phyloP scores from a whole-genome alignment of 495 filamentous ascomycete species.

The Friedmanniomyces simplex region DNA sequence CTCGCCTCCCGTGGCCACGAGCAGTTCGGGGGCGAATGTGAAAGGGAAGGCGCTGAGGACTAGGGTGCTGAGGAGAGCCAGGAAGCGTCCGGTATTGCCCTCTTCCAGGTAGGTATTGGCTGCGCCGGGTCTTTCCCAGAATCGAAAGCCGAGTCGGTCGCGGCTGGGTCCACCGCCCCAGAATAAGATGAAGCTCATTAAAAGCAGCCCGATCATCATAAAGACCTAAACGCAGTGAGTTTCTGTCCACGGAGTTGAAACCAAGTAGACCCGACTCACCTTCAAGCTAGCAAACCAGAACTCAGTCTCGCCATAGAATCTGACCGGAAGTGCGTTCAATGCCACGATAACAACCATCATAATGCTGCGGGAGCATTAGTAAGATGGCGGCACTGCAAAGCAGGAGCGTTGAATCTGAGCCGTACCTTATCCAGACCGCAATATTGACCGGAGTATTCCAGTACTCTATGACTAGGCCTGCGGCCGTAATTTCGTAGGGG shows the following conservation, averaged over 20 bases:
- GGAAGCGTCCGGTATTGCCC: constrained; percentile 40
- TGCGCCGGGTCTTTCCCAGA: constrained; percentile 31
- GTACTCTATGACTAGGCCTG: constrained; percentile 41
- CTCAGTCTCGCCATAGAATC: constrained; percentile 49
- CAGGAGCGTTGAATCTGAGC: background rate
- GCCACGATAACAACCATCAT: constrained; percentile 32
- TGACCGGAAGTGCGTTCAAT: constrained; percentile 25
- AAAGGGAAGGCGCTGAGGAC: constrained; percentile 46
- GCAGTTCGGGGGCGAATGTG: constrained; percentile 45
- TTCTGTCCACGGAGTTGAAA: too few species aligned
- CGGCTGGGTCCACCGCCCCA: constrained; percentile 49
- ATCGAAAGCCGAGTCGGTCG: constrained; percentile 33
- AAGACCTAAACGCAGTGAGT: constrained; percentile 45
- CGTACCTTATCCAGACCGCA: constrained; percentile 51
- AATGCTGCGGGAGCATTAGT: background rate
- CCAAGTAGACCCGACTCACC: too few species aligned
- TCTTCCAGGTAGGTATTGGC: constrained; percentile 35
- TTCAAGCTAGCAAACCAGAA: constrained; percentile 40
- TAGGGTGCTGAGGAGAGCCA: constrained; percentile 32
- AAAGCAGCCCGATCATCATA: constrained; percentile 53
- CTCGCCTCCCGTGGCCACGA: constrained; percentile 44
- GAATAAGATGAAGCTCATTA: constrained; percentile 58
- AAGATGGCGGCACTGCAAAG: background rate
- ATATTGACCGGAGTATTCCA: constrained; percentile 44
- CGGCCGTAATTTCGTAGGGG: constrained; percentile 30